Evolutionary conservation across 108 stramenopile genomes (phyloP).

Genomic region (Discostella pseudostelligera): DNA sequence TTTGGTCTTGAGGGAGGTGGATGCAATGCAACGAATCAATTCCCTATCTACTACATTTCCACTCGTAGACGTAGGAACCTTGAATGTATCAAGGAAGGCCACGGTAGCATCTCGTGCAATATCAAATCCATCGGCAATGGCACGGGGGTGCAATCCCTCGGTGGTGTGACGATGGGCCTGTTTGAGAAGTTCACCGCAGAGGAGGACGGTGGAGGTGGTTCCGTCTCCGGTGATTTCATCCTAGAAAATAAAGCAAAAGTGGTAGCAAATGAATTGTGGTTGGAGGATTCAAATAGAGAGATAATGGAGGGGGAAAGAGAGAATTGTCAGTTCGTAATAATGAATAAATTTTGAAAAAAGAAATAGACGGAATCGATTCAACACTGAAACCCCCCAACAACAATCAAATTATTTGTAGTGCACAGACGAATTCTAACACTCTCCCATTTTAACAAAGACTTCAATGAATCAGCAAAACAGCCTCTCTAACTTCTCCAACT

Average conservation of each 20-base stretch:
- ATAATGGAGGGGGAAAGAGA: neutral
- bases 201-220: slow-evolving; percentile 94
- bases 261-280: too few species aligned
- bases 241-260: slow-evolving; percentile 14
- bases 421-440: too few species aligned
- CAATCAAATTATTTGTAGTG: too few species aligned
- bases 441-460: too few species aligned
- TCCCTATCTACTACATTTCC: slow-evolving; percentile 76
- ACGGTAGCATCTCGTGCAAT: slow-evolving; percentile 86
- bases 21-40: slow-evolving; percentile 80
- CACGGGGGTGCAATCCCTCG: slow-evolving; percentile 97
- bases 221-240: slow-evolving; percentile 96
- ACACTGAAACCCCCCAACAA: too few species aligned
- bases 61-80: slow-evolving; percentile 45
- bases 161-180: slow-evolving; percentile 91
- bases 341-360: slow-evolving; percentile 2
- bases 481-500: too few species aligned
- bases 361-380: neutral
- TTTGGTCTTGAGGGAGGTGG: slow-evolving; percentile 94
- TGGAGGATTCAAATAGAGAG: too few species aligned
- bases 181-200: slow-evolving; percentile 96
- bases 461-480: too few species aligned
- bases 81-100: slow-evolving; percentile 83
- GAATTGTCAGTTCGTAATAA: neutral
- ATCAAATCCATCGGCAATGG: slow-evolving; percentile 96